Evolutionary conservation across 176 grass and related monocot genomes (phyloP), one percentile per base, ranked within the genome.

Genomic region (Ensete ventricosum): DNA sequence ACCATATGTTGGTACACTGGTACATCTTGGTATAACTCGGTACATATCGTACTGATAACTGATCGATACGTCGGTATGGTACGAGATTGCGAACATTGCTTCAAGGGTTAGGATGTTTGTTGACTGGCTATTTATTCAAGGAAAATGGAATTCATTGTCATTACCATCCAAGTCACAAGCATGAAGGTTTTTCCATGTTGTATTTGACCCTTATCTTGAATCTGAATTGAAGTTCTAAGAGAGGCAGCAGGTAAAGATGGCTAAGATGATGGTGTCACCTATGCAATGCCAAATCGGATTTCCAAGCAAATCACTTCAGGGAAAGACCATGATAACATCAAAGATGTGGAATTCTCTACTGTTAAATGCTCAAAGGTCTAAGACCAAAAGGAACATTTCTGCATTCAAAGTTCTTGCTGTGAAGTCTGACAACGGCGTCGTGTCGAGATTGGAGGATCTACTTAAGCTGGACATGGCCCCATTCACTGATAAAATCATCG

Each of bases 391-490:
- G 55, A 64, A 84, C 58, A 55, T 57, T 62, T 78, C 88, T 76
- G 78, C 86, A n/a, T 87, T 99, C 79, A 99, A 91, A 85, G 91
- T 89, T 82, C 71, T 89, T 53, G 96, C 96, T 71, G 63, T 82
- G 12, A 86, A 84, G 77, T 81, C 86, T 17, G 81, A 68, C 72
- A 77, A 80, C 71, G 91, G 96, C 14, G 78, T 85, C 17, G 88
- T 99, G 59, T 73, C 89, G 20, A 85, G 96, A 77, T 74, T 99
- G 55, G 86, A 99, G 75, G 82, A 94, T 78, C 73, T 99, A 66
- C 96, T 99, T 75, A 91, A 91, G 78, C 78, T 99, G 96, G 96
- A 99, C 84, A 99, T 77, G 78, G 83, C 72, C 25, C 84, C 86
- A 59, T 89, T 68, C 84, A 93, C 88, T 62, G 84, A 93, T 86